Base-by-base conservation (phyloP, 2,329 filamentous ascomycete genomes). In the Colletotrichum spinosum region DNA sequence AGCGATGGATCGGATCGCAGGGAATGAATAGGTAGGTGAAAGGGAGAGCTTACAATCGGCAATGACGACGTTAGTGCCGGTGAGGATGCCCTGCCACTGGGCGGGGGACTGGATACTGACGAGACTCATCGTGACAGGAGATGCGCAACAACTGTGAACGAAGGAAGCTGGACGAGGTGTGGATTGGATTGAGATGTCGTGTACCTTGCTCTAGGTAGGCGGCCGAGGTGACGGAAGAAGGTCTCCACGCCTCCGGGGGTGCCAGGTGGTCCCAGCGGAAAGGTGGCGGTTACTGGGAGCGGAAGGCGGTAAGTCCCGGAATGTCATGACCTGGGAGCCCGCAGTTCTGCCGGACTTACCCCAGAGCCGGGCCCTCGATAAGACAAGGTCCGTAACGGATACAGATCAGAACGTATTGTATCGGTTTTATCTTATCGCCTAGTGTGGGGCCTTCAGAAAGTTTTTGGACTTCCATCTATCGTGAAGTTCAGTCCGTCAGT, bases 41-140 rank as follows among this genome's bases (percentile, higher is more conserved):
- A 34, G n/a, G 17, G 45, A n/a, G n/a, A n/a, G 25, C 89, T 80
- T 86, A 97, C 94, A 98, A 81, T 98, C 96, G 72, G 93, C 88
- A 67, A 99, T 87, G 60, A 97, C 93, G 67, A 97, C 87, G 72
- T 87, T 88, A 60, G 91, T 93, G 56, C 89, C 88, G 59, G 85
- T 85, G 52, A 97, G 84, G 58, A 94, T 82, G 68, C 86, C 85
- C 73, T 87, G 87, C 83, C 94, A 96, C 78, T 97, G 88, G 70
- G 84, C 81, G 12, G 85, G 78, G 1, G 92, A 94, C 66, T 81
- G 81, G 71, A 95, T 90, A 64, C 80, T 83, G 52, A 87, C 78
- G 33, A 80, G 79, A 62, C 77, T 80, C 84, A 87, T 83, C 53
- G 17, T 78, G 46, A 17, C 7, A 15, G 25, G 42, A 1, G 41